phyloP scores from a whole-genome alignment of 2,329 filamentous ascomycete genomes.

The Fusarium agapanthi region DNA sequence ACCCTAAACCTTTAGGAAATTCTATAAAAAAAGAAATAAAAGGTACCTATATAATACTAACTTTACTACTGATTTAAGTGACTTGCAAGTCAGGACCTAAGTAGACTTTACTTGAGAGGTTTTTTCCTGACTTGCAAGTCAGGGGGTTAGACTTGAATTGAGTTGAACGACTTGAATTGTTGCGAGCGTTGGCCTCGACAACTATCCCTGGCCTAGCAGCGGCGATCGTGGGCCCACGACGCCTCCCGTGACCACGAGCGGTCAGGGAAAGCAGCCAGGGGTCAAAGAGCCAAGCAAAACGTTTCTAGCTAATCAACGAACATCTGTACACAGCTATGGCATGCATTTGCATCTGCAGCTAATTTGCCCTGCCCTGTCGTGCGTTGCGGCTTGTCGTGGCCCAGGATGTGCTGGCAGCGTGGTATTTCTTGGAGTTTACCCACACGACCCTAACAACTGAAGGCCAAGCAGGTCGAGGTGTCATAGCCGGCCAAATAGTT shows the following conservation, averaged over 20 bases:
- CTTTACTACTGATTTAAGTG: too few relatives aligned
- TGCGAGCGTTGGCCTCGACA: too few relatives aligned
- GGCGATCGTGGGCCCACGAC: constrained; percentile 40
- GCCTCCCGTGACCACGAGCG: constrained; percentile 41
- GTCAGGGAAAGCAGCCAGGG: constrained; percentile 36
- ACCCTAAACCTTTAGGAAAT: too few relatives aligned
- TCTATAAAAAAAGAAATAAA: too few relatives aligned
- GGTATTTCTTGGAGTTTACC: constrained; percentile 11
- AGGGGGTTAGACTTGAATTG: too few relatives aligned
- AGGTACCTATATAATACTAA: too few relatives aligned
- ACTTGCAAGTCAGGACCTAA: too few relatives aligned
- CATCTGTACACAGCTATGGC: constrained; percentile 43
- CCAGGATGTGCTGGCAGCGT: constrained; percentile 39
- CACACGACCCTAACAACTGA: constrained; percentile 18
- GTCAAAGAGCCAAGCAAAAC: constrained; percentile 20
- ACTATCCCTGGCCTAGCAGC: constrained; percentile 37
- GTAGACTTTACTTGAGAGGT: too few relatives aligned
- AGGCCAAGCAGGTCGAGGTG: constrained; percentile 10
- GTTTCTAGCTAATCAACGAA: constrained; percentile 37
- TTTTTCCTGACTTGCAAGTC: too few relatives aligned
- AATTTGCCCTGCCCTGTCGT: constrained; percentile 38
- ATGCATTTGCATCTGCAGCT: constrained; percentile 47
- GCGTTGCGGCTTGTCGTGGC: constrained; percentile 26
- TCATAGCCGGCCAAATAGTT: constrained; percentile 20
- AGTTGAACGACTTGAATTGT: too few relatives aligned